Conservation (phyloP, 345 rosid genomes). For the Syzygium grande region DNA sequence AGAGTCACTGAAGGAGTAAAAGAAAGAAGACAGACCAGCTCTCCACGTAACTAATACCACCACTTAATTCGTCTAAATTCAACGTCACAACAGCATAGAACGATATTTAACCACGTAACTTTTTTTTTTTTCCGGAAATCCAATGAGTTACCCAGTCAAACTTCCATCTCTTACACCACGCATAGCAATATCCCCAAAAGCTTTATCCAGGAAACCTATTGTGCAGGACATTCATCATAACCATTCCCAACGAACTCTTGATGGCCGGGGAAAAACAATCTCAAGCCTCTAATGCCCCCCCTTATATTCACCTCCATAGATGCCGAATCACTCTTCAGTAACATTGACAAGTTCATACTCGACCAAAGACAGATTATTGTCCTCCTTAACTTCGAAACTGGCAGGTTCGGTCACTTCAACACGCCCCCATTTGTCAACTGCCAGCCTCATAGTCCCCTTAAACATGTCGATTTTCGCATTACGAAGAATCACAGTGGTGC, state of each 20-base stretch:
- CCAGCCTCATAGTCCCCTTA: constrained; percentile 96
- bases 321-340: constrained; percentile 36
- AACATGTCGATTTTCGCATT: constrained; percentile 97
- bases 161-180: not conserved
- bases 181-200: not conserved
- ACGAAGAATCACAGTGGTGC: constrained; percentile 61
- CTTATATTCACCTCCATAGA: constrained; percentile 10
- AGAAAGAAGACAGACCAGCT: not conserved
- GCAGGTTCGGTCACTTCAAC: constrained; percentile 77
- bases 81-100: not conserved
- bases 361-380: constrained; percentile 76
- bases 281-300: not conserved
- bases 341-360: constrained; percentile 89
- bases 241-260: not conserved
- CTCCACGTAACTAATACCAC: not conserved
- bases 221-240: not conserved
- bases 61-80: not conserved
- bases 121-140: not conserved
- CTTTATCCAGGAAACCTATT: not conserved
- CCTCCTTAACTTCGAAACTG: constrained; percentile 45
- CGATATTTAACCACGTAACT: not conserved
- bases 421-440: constrained; percentile 97
- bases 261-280: not conserved
- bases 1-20: not conserved
- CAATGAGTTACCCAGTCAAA: not conserved